Evolutionary conservation across 495 filamentous ascomycete species (phyloP), one percentile per base, ranked within the genome.

Genomic region (Viridothelium virens): DNA sequence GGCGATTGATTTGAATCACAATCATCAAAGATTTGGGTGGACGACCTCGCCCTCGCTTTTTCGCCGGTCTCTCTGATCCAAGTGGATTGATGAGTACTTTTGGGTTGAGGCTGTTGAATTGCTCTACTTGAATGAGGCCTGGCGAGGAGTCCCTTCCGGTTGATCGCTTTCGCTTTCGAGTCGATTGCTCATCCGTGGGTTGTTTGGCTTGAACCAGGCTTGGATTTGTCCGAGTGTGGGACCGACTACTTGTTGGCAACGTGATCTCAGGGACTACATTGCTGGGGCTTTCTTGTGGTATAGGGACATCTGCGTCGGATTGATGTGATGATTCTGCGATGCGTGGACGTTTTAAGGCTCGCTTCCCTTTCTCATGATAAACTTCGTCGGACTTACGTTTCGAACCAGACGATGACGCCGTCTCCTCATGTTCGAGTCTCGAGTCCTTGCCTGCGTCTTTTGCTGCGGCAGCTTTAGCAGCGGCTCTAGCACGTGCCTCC

Each of bases 61-160:
- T 59, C 11, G 3, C 25, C 0, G 53, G 53, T 36, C 10, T 59
- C 36, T 59, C 53, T 10, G 53, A 59, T 36, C 53, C 53, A 9
- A 14, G 53, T 14, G 53, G 53, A 36, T 59, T 59, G 53, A 59
- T 59, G 53, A 4, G 53, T 31, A 59, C 53, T 10, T 53, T 53
- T n/a, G 48, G 18, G 14, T 14, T 1, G 14, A 44, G 41, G 7
- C 14, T 14, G 41, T 44, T 44, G 1, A 1, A 44, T 44, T 44
- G 41, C 41, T 59, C n/a, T 3, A 14, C 5, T 10, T 59, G n/a
- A 36, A 10, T 31, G 5, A 31, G 0, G 9, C 11, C 18, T 33
- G 18, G 53, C 10, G 53, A 18, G 10, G 33, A 3, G 36, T 36
- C 53, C 5, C 2, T 36, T 10, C 31, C 6, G 11, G 10, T 18